Conservation (phyloP, 768 basidiomycete genomes). For the Pleurotus djamor region DNA sequence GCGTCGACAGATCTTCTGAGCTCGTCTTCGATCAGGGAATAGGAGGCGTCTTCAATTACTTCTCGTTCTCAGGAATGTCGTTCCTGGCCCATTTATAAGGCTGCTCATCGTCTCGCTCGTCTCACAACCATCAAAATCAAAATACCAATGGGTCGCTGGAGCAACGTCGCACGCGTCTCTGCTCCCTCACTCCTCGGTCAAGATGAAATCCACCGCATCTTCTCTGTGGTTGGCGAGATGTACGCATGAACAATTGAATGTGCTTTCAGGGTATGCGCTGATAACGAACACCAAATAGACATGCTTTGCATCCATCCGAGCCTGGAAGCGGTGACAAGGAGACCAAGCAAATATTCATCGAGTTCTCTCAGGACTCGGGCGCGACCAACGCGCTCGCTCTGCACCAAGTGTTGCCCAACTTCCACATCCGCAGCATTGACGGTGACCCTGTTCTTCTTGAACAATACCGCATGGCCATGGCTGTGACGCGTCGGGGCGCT, state of each 20-base stretch:
- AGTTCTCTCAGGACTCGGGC: slow-evolving; percentile 16
- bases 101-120: neutral
- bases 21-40: neutral
- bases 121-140: neutral
- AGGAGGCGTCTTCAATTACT: neutral
- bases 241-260: slow-evolving; percentile 7
- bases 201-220: slow-evolving; percentile 14
- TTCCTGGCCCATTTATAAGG: neutral
- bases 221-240: slow-evolving; percentile 19
- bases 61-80: neutral
- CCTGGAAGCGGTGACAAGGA: slow-evolving; percentile 5
- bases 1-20: neutral
- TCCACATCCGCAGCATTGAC: slow-evolving; percentile 17
- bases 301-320: neutral
- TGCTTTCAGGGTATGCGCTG: no score
- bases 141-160: slow-evolving; percentile 17
- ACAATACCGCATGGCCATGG: slow-evolving; percentile 14
- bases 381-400: slow-evolving; percentile 20
- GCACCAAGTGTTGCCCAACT: slow-evolving; percentile 14
- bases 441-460: slow-evolving; percentile 15
- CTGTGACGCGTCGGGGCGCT: neutral
- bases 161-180: slow-evolving; percentile 14
- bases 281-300: neutral
- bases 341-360: slow-evolving; percentile 17
- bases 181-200: slow-evolving; percentile 3